Evolutionary conservation across 2,329 filamentous ascomycete species (phyloP).

Genomic region (Arthrobotrys entomopaga): DNA sequence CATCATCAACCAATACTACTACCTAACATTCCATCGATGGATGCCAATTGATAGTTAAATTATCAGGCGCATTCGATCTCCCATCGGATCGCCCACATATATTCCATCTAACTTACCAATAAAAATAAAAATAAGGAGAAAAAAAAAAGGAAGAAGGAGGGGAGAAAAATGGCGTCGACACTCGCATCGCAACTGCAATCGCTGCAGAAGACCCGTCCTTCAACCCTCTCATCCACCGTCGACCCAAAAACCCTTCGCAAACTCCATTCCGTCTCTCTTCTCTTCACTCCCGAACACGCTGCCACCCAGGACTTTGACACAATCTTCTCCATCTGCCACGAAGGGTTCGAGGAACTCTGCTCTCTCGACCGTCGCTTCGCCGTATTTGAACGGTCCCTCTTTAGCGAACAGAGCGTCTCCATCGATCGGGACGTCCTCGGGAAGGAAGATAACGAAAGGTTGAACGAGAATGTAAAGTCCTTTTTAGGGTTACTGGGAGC

Average conservation of each 20-base stretch:
- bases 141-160: constrained; percentile 1
- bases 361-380: constrained; percentile 82
- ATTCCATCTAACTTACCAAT: background rate
- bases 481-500: constrained; percentile 84
- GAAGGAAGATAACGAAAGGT: constrained; percentile 79
- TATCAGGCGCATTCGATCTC: constrained; percentile 24
- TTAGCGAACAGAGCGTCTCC: constrained; percentile 90
- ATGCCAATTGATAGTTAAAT: constrained; percentile 15
- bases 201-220: constrained; percentile 80
- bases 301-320: constrained; percentile 89
- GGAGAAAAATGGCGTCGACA: constrained; percentile 82
- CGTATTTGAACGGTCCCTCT: constrained; percentile 79
- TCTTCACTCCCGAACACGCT: constrained; percentile 88
- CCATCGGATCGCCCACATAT: constrained; percentile 26
- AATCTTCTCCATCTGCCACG: constrained; percentile 84
- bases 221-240: constrained; percentile 85
- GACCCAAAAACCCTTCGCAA: constrained; percentile 81
- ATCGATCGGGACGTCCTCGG: constrained; percentile 90
- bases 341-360: constrained; percentile 92
- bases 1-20: constrained; percentile 7
- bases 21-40: constrained; percentile 24
- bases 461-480: constrained; percentile 79
- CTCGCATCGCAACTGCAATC: constrained; percentile 93
- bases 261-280: constrained; percentile 90
- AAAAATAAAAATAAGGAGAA: background rate